Evolutionary conservation across 805 yeast genomes (phyloP), one percentile per base, ranked within the genome.

Genomic region (Starmera amethionina): DNA sequence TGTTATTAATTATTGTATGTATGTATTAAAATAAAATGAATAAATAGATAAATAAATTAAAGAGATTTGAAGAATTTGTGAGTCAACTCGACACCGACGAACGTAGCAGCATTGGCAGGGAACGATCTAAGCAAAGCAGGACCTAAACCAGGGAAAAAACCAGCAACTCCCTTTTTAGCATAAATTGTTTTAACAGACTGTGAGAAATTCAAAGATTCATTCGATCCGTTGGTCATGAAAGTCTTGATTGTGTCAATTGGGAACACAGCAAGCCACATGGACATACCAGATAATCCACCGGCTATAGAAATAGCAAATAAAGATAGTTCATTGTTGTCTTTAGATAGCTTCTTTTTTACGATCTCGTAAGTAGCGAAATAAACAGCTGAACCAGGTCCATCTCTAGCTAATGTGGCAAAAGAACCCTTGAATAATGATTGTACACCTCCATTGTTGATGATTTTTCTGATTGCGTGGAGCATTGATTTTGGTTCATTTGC

Each of bases 41-140:
- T 32, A 32, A 32, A 22, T 22, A 22, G 7, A 22, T 22, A 22
- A 7, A 7, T 4, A 22, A 22, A 22, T 22, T 7, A 22, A 4
- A 22, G 25, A 22, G 25, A 22, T 42, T 60, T 62, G 42, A 64
- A 63, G 44, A 63, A 48, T 16, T 59, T 55, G 43, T 63, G 69
- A 6, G 95, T 85, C 42, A 89, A 55, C 60, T 90, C 98, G 28
- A 90, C 97, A 36, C 97, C 98, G 30, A 87, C 73, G 66, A 90
- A 90, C 3, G 97, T 89, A 8, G 98, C 97, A n/a, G 98, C 98
- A 62, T 93, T 90, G 18, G 97, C 97, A 4, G 97, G 97, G 82
- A 93, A 90, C 33, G 95, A 81, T 62, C 98, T 75, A 22, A 87
- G 76, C 55, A 90, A 67, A 3, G 97, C 97, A 6, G 98, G 97